Evolutionary conservation across 495 filamentous ascomycete genomes (phyloP), one percentile per base, ranked within the genome.

Genomic region (Chaetomium fimeti): DNA sequence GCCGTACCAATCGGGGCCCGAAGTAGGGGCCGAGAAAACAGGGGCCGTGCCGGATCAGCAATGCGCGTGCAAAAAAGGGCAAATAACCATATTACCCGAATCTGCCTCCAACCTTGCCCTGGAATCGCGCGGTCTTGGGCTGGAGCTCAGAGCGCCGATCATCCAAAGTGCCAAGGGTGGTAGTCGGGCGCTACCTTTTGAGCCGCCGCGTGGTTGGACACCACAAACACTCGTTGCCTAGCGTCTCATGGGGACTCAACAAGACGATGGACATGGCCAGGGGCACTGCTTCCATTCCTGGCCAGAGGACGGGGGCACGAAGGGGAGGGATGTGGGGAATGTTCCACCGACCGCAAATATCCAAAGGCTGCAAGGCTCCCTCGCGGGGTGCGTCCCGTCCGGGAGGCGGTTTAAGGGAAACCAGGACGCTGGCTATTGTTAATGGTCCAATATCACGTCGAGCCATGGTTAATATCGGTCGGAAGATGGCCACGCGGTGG

Each of bases 51-150:
- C 62, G 69, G 66, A 69, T 69, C 66, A 53, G 42, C 71, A 42
- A 62, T 65, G 68, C 15, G 47, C 40, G 38, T 55, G 49, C 27
- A 72, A 73, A 75, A 75, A 75, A 20, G 38, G 58, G 53, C 27
- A 72, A 75, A 75, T 76, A 75, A 16, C 71, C 72, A 74, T 72
- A 75, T 75, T 74, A 68, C 63, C 64, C 62, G 66, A 71, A 65
- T 67, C 66, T 63, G 60, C 55, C 59, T 48, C 65, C 66, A 67
- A 51, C 59, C 58, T 36, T 40, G 20, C 53, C 58, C 58, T 57
- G 49, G 40, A 62, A 58, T 47, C 20, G 56, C 62, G 66, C 57
- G 66, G 60, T 45, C 49, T 58, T 61, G 40, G 53, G 13, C 42
- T 32, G 43, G 58, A 40, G 42, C 45, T 57, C 52, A 28, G 29